These are phyloP conservation scores for Phialophora expanda DNA, from an alignment of 2,329 filamentous ascomycete species.

Conservation along the genomic window DNA sequence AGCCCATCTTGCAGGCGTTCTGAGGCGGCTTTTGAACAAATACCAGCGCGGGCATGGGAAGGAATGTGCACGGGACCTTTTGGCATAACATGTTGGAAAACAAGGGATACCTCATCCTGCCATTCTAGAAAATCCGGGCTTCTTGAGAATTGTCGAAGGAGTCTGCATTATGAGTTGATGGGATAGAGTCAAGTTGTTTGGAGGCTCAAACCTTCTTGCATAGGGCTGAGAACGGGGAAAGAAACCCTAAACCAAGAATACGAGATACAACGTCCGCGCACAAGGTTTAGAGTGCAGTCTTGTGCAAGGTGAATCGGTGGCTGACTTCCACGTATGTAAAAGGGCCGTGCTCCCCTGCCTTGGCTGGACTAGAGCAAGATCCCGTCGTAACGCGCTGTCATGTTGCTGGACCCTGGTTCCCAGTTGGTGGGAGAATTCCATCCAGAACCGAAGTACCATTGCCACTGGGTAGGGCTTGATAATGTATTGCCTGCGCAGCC, in stretches of 20 bases:
- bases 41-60: slow-evolving; percentile 28
- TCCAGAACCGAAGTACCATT: background rate
- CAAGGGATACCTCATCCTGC: background rate
- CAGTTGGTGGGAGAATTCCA: background rate
- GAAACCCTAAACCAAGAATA: background rate
- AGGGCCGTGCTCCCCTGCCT: background rate
- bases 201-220: background rate
- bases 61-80: slow-evolving; percentile 28
- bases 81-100: slow-evolving; percentile 24
- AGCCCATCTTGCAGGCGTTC: slow-evolving; percentile 22
- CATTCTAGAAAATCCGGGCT: background rate
- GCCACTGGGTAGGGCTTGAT: no score
- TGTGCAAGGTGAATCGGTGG: background rate
- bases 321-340: background rate
- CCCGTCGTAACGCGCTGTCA: background rate
- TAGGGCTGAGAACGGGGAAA: background rate
- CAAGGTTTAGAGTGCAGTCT: no score
- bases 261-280: background rate
- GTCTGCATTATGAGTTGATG: background rate
- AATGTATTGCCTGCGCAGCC: background rate
- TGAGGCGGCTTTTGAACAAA: slow-evolving; percentile 15
- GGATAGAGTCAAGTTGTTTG: background rate
- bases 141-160: background rate
- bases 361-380: background rate
- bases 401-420: background rate